Percentiles rank a stretch among this genome's conserved stretches.
phyloP scores from a whole-genome alignment of 2,329 filamentous ascomycete genomes.

The Fusarium kyushuense region DNA sequence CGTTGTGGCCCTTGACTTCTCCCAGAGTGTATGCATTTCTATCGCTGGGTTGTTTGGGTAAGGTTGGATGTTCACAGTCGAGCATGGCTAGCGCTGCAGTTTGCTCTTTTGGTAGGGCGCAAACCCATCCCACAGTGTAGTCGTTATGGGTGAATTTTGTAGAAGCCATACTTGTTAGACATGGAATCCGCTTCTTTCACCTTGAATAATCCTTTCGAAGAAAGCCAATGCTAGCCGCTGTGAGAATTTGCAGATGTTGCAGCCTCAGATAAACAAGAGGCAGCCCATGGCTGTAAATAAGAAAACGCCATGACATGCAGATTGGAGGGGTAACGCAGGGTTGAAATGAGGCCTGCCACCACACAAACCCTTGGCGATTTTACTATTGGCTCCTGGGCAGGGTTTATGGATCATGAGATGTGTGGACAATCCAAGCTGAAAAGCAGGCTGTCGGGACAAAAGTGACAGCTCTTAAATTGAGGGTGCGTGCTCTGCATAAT shows the following conservation, averaged over 20 bases:
- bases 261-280: no score
- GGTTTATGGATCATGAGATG: no score
- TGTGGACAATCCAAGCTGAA: no score
- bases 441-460: no score
- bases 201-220: no score
- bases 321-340: not conserved
- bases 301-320: not conserved
- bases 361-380: no score
- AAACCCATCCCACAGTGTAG: not conserved
- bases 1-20: not conserved
- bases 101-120: not conserved
- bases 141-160: not conserved
- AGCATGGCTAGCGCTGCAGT: conserved; percentile 3
- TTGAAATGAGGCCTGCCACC: not conserved
- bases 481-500: no score
- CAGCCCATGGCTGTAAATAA: not conserved
- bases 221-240: no score
- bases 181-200: no score
- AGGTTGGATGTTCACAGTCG: not conserved
- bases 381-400: no score
- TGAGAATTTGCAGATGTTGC: no score
- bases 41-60: not conserved
- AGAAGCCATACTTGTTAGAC: not conserved
- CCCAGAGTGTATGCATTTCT: conserved; percentile 8
- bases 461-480: no score